Evolutionary conservation across 108 stramenopile genomes (phyloP).

Genomic region (Heterococcus sp.): DNA sequence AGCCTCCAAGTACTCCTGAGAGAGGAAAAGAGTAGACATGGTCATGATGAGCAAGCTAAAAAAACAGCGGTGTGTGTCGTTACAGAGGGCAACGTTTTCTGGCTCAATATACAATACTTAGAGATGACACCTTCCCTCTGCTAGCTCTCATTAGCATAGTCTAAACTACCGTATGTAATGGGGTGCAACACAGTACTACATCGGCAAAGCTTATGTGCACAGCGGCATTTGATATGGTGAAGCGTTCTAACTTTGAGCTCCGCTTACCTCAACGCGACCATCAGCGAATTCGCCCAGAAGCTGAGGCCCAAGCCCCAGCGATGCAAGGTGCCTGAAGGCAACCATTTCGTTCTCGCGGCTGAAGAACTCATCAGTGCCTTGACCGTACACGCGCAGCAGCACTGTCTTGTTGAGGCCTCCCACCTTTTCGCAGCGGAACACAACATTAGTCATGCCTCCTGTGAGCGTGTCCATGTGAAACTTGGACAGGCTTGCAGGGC

Average conservation of each 20-base stretch:
- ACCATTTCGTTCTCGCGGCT: not conserved
- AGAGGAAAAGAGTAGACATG: not conserved
- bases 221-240: too few relatives aligned
- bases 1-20: not conserved
- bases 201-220: too few relatives aligned
- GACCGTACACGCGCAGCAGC: not conserved
- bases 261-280: not conserved
- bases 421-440: not conserved
- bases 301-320: not conserved
- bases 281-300: not conserved
- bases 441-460: not conserved
- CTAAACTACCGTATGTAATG: too few relatives aligned
- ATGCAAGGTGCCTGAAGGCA: not conserved
- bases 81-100: too few relatives aligned
- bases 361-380: not conserved
- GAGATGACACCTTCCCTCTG: too few relatives aligned
- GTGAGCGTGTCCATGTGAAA: constrained; percentile 1
- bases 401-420: not conserved
- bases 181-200: too few relatives aligned
- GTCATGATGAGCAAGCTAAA: too few relatives aligned
- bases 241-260: too few relatives aligned
- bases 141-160: too few relatives aligned
- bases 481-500: not conserved
- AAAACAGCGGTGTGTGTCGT: too few relatives aligned
- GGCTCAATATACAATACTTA: too few relatives aligned